Evolutionary conservation across 768 basidiomycete genomes (phyloP), one percentile per base, ranked within the genome.

Genomic region (Panaeolus cyanescens): DNA sequence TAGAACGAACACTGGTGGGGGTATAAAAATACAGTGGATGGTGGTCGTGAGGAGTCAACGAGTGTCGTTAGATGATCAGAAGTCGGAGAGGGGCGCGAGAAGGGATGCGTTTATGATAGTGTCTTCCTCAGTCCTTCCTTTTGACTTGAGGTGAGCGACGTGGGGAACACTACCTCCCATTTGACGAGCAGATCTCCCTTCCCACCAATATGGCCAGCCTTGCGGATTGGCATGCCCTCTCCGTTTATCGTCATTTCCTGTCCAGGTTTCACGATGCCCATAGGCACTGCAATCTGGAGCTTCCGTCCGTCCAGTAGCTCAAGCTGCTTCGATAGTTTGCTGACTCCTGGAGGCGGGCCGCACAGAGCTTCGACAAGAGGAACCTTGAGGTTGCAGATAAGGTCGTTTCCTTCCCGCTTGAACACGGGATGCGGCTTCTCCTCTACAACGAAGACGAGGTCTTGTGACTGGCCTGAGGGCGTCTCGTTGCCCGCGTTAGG

Each of bases 361-460:
- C 88, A 75, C 20, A 99, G 77, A 1, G 96, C 95, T 32, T 97
- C 93, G 22, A 94, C 86, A 1, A 98, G 84, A 12, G 93, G 82
- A 57, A 98, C 77, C 64, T 82, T 79, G 39, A 91, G 59, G 19
- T 71, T 79, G 60, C 83, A 82, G 42, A 83, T 70, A 50, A 98
- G 83, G 72, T 97, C 88, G 75, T 96, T 91, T 32, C 90, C 93
- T 7, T 91, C 88, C 22, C 96, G 83, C 61, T 78, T 83, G 75
- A 93, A 97, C 17, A 80, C 72, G 0, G 82, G 74, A 73, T 99
- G 93, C 8, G 90, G 88, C 75, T 96, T 98, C 76, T 98, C 95
- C 74, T 97, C 96, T n/a, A 97, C 86, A 53, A 96, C 86, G 71
- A 99, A 98, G 32, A 95, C 95, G n/a, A 99, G 83, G 72, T 96